phyloP scores from a whole-genome alignment of 225 moss, liverwort and hornwort genomes.

The Neckera pumila region DNA sequence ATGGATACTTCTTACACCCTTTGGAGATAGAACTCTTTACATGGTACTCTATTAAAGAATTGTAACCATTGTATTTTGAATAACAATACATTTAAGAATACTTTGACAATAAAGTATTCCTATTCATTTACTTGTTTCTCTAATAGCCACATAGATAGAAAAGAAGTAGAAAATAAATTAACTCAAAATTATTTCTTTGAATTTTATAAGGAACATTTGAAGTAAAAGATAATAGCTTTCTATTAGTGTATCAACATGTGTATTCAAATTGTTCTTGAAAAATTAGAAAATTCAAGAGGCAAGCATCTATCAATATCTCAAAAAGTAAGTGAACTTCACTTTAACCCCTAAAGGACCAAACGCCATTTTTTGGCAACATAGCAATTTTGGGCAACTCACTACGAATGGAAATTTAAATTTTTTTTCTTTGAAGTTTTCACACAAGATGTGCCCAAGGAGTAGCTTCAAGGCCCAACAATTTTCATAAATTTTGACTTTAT shows the following conservation, averaged over 20 bases:
- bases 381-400: too few relatives aligned
- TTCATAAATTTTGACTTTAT: too few relatives aligned
- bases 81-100: too few relatives aligned
- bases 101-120: neutral
- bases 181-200: neutral
- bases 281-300: neutral
- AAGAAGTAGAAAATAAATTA: neutral
- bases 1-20: neutral
- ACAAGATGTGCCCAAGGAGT: too few relatives aligned
- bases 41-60: neutral
- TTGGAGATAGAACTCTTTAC: neutral
- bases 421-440: too few relatives aligned
- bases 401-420: too few relatives aligned
- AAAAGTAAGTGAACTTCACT: neutral
- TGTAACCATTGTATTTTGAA: neutral
- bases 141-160: neutral
- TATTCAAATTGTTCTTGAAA: neutral
- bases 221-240: neutral
- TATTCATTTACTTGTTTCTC: neutral
- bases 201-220: neutral
- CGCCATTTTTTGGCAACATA: too few relatives aligned
- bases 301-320: neutral
- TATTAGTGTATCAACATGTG: neutral
- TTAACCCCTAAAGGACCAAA: too few relatives aligned
- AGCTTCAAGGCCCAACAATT: too few relatives aligned